phyloP scores from a whole-genome alignment of 2,329 filamentous ascomycete species.

The Monilinia fructigena region DNA sequence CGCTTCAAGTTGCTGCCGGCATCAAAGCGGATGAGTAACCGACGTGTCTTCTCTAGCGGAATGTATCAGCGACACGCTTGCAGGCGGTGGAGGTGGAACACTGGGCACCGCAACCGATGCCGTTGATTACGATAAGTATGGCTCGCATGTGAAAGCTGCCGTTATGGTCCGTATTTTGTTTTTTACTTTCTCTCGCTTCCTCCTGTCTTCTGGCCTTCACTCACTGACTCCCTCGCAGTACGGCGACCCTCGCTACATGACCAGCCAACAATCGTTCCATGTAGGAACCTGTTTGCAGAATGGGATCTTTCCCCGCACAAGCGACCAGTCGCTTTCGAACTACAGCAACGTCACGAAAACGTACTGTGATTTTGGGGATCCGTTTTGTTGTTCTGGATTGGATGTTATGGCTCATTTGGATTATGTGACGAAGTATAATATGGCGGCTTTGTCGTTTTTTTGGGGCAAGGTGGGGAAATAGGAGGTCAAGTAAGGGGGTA shows the following conservation, averaged over 20 bases:
- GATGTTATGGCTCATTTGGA: constrained; percentile 1
- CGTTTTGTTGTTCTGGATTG: constrained; percentile 2
- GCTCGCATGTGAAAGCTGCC: not conserved
- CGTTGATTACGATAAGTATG: not conserved
- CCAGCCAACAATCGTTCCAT: not conserved
- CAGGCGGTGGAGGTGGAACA: not conserved
- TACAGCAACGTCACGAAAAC: not conserved
- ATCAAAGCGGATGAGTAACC: too few relatives aligned
- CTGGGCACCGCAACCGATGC: not conserved
- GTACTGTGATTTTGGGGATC: constrained; percentile 13
- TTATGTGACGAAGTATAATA: not conserved
- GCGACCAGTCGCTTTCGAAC: not conserved
- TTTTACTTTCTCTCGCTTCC: not conserved
- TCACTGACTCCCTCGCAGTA: not conserved
- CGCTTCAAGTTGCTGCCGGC: too few relatives aligned
- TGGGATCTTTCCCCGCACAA: constrained; percentile 1
- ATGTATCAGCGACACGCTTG: constrained; percentile 8
- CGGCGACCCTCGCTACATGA: constrained; percentile 13
- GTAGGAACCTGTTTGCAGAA: constrained; percentile 19
- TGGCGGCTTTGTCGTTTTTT: not conserved
- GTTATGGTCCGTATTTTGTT: not conserved
- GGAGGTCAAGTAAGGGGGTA: too few relatives aligned
- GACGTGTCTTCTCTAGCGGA: not conserved
- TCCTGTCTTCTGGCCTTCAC: not conserved
- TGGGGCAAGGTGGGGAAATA: not conserved